phyloP scores from a whole-genome alignment of 768 basidiomycete species.

The Pleurotus citrinopileatus region DNA sequence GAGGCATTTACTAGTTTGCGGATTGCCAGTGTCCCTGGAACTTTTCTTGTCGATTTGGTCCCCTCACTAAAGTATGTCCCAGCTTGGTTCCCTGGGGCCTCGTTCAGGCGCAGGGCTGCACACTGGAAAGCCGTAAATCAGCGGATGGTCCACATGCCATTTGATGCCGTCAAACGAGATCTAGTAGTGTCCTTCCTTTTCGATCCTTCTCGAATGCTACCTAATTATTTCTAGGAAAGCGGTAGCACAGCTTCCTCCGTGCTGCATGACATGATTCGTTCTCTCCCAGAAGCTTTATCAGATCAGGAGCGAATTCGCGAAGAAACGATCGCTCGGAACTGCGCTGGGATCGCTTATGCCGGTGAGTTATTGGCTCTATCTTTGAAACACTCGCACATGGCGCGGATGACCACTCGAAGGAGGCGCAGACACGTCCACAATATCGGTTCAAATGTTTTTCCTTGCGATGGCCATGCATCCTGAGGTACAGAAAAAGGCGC shows the following conservation, averaged over 20 bases:
- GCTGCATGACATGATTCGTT: neutral
- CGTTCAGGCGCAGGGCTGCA: constrained; percentile 22
- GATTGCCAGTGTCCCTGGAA: constrained; percentile 3
- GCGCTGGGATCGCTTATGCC: neutral
- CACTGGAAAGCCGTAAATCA: constrained; percentile 1
- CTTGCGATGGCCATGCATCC: constrained; percentile 24
- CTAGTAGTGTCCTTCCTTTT: constrained; percentile 5
- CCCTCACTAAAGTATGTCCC: constrained; percentile 24
- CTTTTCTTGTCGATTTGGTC: constrained; percentile 11
- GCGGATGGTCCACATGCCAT: constrained; percentile 11
- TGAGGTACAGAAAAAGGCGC: constrained; percentile 20
- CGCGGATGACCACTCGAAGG: neutral
- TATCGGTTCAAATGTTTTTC: constrained; percentile 16
- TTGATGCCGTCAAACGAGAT: constrained; percentile 9
- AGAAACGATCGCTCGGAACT: neutral
- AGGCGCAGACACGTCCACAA: constrained; percentile 12
- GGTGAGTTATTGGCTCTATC: neutral
- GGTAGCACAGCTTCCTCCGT: neutral
- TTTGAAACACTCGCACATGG: neutral
- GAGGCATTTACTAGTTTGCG: neutral
- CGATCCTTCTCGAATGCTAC: neutral
- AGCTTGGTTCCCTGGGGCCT: constrained; percentile 27
- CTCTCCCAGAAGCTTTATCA: neutral
- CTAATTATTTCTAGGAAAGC: neutral
- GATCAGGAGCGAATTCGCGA: neutral